Percentiles rank a stretch among this genome's conserved stretches.
These are phyloP conservation scores for Nepenthes mirabilis DNA, from an alignment of 148 eudicot species.

Conservation along the genomic window DNA sequence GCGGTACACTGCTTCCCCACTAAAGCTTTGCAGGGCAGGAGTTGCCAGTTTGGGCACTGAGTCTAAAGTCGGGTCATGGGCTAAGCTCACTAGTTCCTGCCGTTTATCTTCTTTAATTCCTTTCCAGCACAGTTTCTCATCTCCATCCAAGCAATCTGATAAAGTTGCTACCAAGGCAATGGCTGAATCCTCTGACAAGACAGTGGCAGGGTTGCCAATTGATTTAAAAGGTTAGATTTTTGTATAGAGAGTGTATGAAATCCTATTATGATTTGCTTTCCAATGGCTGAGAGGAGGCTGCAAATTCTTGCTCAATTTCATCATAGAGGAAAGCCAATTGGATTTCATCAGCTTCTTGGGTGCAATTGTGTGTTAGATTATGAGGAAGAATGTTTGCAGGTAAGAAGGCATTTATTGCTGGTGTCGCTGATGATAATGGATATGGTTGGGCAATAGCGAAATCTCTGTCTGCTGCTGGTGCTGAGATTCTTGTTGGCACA, in stretches of 20 bases:
- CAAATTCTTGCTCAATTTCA: no score
- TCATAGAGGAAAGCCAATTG: no score
- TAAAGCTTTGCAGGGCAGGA: constrained; percentile 27
- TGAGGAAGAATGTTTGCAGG: constrained; percentile 21
- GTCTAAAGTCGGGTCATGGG: constrained; percentile 24
- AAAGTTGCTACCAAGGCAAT: constrained; percentile 48
- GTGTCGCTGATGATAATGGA: constrained; percentile 93
- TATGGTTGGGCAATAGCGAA: constrained; percentile 99
- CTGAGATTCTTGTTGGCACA: constrained; percentile 93
- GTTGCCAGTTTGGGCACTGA: constrained; percentile 22
- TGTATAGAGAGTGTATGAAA: not conserved
- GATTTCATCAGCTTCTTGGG: no score
- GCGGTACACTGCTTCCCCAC: constrained; percentile 34
- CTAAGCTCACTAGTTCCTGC: constrained; percentile 39
- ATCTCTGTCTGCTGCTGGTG: constrained; percentile 95
- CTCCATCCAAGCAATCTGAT: constrained; percentile 22
- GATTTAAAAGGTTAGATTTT: constrained; percentile 52
- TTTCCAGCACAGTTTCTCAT: constrained; percentile 29
- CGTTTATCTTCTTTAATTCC: constrained; percentile 30
- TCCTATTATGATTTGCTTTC: not conserved
- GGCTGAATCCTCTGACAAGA: constrained; percentile 56
- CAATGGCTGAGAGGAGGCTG: not conserved
- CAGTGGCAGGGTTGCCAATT: constrained; percentile 49
- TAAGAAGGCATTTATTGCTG: constrained; percentile 91
- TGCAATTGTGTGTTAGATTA: not conserved